phyloP scores from a whole-genome alignment of 2,329 filamentous ascomycete species.

The Blastomyces parvus region DNA sequence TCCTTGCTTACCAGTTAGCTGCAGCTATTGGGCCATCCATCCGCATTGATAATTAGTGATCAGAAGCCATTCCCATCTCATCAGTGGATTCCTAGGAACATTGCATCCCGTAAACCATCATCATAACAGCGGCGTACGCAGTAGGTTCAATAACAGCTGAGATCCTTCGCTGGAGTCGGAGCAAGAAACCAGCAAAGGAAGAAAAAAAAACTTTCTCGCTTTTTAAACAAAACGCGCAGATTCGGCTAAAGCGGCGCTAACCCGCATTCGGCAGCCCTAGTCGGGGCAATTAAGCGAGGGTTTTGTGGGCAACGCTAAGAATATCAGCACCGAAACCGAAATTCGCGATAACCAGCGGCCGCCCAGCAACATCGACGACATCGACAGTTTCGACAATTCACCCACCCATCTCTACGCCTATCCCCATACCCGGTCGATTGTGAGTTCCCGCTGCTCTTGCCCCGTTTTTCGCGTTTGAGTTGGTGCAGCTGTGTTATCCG shows the following conservation, averaged over 20 bases:
- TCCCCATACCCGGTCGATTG: conserved; percentile 16
- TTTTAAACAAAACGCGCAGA: conserved; percentile 6
- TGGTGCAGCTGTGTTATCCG: not conserved
- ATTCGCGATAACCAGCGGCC: conserved; percentile 16
- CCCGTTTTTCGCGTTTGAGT: not conserved
- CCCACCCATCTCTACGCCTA: conserved; percentile 13
- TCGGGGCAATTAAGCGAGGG: conserved; percentile 17
- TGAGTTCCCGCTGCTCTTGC: conserved; percentile 11
- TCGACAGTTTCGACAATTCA: conserved; percentile 17
- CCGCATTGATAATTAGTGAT: not conserved
- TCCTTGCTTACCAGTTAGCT: conserved; percentile 18
- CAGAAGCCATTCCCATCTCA: not conserved
- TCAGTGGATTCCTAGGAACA: not conserved
- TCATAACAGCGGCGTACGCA: not conserved
- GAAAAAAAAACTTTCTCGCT: conserved; percentile 7
- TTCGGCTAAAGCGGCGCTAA: conserved; percentile 14
- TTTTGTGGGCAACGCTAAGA: conserved; percentile 17
- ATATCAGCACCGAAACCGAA: conserved; percentile 13
- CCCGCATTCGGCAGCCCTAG: conserved; percentile 15
- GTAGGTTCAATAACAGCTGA: not conserved
- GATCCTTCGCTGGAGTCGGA: conserved; percentile 2
- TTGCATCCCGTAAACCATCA: not conserved
- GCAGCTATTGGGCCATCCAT: conserved; percentile 18
- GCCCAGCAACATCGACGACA: conserved; percentile 18
- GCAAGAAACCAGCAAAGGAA: conserved; percentile 16